Evolutionary conservation across 495 filamentous ascomycete species (phyloP), one percentile per base, ranked within the genome.

Genomic region (Tuber borchii): DNA sequence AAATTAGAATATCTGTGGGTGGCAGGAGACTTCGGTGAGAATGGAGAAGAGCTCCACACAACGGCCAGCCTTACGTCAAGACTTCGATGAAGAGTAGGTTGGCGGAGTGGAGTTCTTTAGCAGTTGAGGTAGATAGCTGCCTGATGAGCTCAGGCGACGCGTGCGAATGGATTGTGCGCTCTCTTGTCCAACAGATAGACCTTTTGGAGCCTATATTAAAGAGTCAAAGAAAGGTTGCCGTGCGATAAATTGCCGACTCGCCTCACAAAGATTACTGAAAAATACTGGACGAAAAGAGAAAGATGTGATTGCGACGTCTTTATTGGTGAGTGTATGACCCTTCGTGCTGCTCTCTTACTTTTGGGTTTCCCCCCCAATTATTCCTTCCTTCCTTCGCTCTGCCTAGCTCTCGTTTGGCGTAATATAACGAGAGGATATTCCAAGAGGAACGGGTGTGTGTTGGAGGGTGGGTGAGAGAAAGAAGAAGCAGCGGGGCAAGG

Each of bases 41-140:
- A 65, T 34, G 14, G 56, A 7, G 56, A 17, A 34, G 26, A 65
- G 56, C 56, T 31, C 56, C 56, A 65, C 56, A 26, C 31, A 65
- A 65, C 1, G 56, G 56, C 56, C 56, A 65, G 56, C 56, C 56
- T 34, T 65, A 34, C 56, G 56, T 65, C 56, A 65, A 65, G 56
- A 65, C 17, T 26, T 65, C 5, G 26, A 34, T 61, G 56, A 12
- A 34, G 34, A 65, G 56, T 31, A 1, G 56, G 26, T 34, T 31
- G 51, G 51, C n/a, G 10, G 12, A 16, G 51, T 16, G 56, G 56
- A 19, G 56, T 65, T 65, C 56, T 65, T 34, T 65, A 34, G 19
- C 56, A 14, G 56, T 65, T 26, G 56, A 16, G n/a, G 56, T 16
- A 65, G 56, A 61, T 61, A 61, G 56, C 26, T 65, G 56, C 56